Evolutionary conservation across 805 yeast genomes (phyloP).

Genomic region (Yarrowia sp.): DNA sequence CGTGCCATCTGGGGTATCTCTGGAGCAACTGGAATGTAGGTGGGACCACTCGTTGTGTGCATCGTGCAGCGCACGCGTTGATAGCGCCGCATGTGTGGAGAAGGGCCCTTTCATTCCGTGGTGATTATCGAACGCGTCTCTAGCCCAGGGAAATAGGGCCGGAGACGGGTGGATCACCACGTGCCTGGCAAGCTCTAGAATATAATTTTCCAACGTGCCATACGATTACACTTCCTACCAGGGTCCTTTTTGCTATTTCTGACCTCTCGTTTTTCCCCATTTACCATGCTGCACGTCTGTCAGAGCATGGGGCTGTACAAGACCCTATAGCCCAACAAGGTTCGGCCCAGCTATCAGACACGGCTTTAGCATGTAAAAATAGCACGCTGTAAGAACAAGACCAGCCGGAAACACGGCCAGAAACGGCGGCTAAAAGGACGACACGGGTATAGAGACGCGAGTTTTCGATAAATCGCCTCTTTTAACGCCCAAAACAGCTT

Average conservation of each 20-base stretch:
- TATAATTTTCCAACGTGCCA: too few relatives aligned
- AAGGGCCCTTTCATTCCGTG: neutral
- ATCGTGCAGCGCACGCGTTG: neutral
- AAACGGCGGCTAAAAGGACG: too few relatives aligned
- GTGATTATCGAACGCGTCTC: neutral
- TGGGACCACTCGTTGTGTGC: slow-evolving; percentile 13
- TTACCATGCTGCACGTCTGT: neutral
- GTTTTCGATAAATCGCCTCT: too few relatives aligned
- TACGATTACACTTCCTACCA: neutral
- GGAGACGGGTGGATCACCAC: neutral
- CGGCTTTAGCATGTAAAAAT: slow-evolving; percentile 24
- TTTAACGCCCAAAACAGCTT: too few relatives aligned
- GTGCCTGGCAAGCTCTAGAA: too few relatives aligned
- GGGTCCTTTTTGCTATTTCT: neutral
- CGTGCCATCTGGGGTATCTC: slow-evolving; percentile 16
- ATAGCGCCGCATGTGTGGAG: slow-evolving; percentile 24
- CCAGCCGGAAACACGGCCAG: neutral
- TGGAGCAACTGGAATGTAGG: slow-evolving; percentile 1
- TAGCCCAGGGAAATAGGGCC: neutral
- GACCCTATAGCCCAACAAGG: neutral
- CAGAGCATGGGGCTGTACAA: slow-evolving; percentile 20
- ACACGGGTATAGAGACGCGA: too few relatives aligned
- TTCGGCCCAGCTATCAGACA: neutral
- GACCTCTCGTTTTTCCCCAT: neutral
- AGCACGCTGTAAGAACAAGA: neutral